Evolutionary conservation across 2,329 filamentous ascomycete genomes (phyloP), one percentile per base, ranked within the genome.

Genomic region (Didymella sp.): DNA sequence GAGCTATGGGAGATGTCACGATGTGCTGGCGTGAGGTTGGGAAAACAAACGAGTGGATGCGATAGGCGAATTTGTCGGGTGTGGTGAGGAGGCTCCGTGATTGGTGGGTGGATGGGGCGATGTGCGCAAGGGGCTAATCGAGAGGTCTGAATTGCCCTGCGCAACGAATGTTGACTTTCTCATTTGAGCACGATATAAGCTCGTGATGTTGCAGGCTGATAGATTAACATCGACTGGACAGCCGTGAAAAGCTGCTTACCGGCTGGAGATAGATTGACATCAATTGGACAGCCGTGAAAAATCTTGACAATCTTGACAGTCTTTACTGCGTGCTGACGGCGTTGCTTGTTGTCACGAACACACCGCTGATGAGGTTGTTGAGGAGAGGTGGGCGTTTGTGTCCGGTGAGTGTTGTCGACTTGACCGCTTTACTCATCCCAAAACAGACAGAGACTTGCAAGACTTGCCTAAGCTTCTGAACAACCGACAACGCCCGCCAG

Each of bases 401-500:
- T 42, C 47, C 47, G 48, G 38, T 51, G 38, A 43, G 47, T 22
- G 15, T 13, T 43, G 47, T 28, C 38, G 37, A 22, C 37, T 37
- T 51, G 48, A 50, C 28, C 48, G 48, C 48, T n/a, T 41, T 31
- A 19, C 42, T 33, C 28, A 6, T 13, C 15, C 28, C 12, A 22
- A 15, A 45, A 28, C 12, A 25, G 7, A 22, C 35, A 31, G 5
- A 4, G 22, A 21, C 9, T 19, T 13, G 35, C 35, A 38, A 38
- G 19, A 9, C 11, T 2, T 38, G 35, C 35, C 11, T 38, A 13
- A 13, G 35, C 35, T 38, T 38, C 33, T 7, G 35, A 17, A 41
- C 21, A 5, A 21, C 17, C 12, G 19, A 22, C 22, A 13, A 24
- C 4, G 21, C 7, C 38, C 9, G 38, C 13, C 38, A 41, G 3